Base-by-base conservation (phyloP, 148 eudicot species). In the Vaccinium macrocarpon region DNA sequence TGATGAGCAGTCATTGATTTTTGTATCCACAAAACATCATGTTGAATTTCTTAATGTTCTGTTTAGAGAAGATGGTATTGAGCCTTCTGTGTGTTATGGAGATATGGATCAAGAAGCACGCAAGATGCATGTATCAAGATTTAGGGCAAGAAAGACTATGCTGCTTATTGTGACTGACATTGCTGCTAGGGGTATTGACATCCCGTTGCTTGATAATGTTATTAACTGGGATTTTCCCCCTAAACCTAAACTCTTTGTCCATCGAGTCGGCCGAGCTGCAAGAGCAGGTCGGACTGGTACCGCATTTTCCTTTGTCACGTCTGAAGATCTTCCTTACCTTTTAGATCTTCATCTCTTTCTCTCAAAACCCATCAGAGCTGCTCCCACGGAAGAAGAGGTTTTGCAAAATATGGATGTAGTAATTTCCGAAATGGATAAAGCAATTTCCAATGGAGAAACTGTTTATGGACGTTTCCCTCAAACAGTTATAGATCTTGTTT, bases 331-430 rank as follows among this genome's bases (percentile, higher is more conserved):
- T 91, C 86, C 99, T 70, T 90, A 92, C 82, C 79, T 94, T 77
- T 92, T 97, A 73, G 99, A 97, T 89, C 95, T 97, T 87, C 98
- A 97, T 92, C 94, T 97, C 80, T 97, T 95, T 89, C 91, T 97
- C 35, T 97, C 99, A 13, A 93, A 92, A 84, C 97, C 96, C 68
- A 87, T 95, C 25, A 95, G 89, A 87, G 89, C 99, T 84, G 97
- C 99, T 87, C 99, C 99, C 46, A 88, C 94, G 2, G 98, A 95
- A 90, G 98, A 97, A 73, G 96, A 93, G 86, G 89, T 93, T 86
- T 57, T 93, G 27, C 90, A 90, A 84, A 93, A 97, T 86, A 87
- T 64, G 84, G 88, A 91, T 79, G 90, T 88, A 64, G 92, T 88
- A 78, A 87, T 85, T 88, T 88, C 91, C 61, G 88, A 89, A 86